These are phyloP conservation scores for Rhizopogon rudus DNA, from an alignment of 768 basidiomycete species.

Conservation along the genomic window DNA sequence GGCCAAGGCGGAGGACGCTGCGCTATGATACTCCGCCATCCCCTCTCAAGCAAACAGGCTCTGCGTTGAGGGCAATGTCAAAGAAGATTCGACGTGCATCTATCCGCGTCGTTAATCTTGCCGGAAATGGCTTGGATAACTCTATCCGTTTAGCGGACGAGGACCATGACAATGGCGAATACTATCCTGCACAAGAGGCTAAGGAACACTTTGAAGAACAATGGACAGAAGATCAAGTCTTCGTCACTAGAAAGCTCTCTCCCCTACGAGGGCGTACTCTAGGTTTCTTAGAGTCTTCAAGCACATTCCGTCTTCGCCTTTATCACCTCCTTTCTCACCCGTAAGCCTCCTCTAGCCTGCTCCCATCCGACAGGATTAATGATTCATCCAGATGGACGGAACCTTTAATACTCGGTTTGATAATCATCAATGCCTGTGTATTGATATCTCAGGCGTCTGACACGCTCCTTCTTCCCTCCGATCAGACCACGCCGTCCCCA, in stretches of 20 bases:
- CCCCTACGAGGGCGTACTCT: constrained; percentile 77
- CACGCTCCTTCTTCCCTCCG: constrained; percentile 49
- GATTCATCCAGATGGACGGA: constrained; percentile 68
- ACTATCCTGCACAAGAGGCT: constrained; percentile 26
- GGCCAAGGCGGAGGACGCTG: constrained; percentile 32
- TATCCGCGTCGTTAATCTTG: constrained; percentile 78
- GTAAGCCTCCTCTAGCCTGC: constrained; percentile 40
- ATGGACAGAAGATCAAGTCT: constrained; percentile 14
- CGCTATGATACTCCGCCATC: constrained; percentile 54
- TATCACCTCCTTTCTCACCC: constrained; percentile 65
- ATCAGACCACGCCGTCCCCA: constrained; percentile 34
- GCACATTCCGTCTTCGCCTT: constrained; percentile 54
- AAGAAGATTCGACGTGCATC: constrained; percentile 59
- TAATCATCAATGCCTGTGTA: constrained; percentile 78
- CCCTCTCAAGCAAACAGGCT: constrained; percentile 56
- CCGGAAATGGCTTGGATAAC: constrained; percentile 53
- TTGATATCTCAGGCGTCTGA: constrained; percentile 76
- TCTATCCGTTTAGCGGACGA: constrained; percentile 52
- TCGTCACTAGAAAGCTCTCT: constrained; percentile 40
- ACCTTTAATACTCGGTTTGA: constrained; percentile 75
- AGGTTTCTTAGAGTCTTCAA: constrained; percentile 69
- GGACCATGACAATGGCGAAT: constrained; percentile 29
- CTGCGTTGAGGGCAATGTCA: constrained; percentile 53
- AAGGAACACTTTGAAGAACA: constrained; percentile 31
- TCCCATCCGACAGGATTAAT: background rate